Percentiles rank a stretch among this genome's conserved stretches.
These are phyloP conservation scores for Cystobasidiaceae sp. DNA, from an alignment of 1,284 basidiomycete species.

Conservation along the genomic window DNA sequence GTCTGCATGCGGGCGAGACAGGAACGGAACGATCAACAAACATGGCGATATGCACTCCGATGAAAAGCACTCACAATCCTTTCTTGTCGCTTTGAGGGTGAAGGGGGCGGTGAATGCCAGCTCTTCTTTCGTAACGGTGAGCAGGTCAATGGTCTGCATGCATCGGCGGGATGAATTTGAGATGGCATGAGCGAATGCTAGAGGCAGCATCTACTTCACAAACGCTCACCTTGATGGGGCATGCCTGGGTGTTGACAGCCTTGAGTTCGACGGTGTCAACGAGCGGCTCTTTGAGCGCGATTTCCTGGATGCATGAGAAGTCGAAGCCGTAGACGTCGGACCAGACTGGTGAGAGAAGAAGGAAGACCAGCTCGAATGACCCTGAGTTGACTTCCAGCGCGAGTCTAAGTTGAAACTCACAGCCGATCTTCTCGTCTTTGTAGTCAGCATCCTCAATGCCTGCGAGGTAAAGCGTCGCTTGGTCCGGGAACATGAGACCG, in stretches of 20 bases:
- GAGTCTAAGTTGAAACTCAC: no score
- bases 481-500: slow-evolving; percentile 95
- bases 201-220: not conserved
- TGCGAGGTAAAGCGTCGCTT: slow-evolving; percentile 84
- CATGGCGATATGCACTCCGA: no score
- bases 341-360: slow-evolving; percentile 70
- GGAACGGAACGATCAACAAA: no score
- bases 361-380: no score
- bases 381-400: no score
- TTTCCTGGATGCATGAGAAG: slow-evolving; percentile 99
- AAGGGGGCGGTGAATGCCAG: slow-evolving; percentile 80
- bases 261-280: slow-evolving; percentile 97
- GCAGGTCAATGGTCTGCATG: slow-evolving; percentile 75
- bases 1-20: slow-evolving; percentile 56
- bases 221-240: slow-evolving; percentile 64
- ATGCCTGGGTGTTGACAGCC: slow-evolving; percentile 84
- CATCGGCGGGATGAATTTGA: not conserved
- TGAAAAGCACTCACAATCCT: slow-evolving; percentile 90
- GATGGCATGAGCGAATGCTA: not conserved
- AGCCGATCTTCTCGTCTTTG: slow-evolving; percentile 99
- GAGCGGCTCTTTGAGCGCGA: slow-evolving; percentile 89
- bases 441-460: slow-evolving; percentile 99
- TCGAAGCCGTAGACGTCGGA: slow-evolving; percentile 99
- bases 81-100: slow-evolving; percentile 72
- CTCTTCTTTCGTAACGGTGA: slow-evolving; percentile 92